Conservation (phyloP, 192 early-diverging fungal genomes). For the Umbelopsis ramanniana region DNA sequence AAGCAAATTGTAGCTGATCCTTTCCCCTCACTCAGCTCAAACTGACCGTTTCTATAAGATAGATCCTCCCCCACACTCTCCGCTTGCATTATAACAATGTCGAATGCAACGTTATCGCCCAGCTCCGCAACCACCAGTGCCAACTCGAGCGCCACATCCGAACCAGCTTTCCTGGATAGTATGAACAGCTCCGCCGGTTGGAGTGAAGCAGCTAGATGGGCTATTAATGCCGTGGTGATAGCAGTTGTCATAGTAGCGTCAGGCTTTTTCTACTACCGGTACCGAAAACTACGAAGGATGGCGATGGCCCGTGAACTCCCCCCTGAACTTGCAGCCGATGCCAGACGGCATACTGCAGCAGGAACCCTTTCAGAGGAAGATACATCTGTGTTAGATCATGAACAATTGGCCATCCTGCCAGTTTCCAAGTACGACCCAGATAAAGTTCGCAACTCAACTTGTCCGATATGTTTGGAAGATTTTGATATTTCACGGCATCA, state of each 20-base stretch:
- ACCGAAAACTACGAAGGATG: slow-evolving; percentile 12
- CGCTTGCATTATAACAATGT: background rate
- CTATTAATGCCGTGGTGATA: slow-evolving; percentile 17
- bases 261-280: slow-evolving; percentile 14
- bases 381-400: background rate
- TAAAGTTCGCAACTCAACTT: slow-evolving; percentile 38
- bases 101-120: background rate
- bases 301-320: background rate
- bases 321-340: background rate
- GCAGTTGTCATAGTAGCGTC: slow-evolving; percentile 3
- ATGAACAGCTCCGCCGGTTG: background rate
- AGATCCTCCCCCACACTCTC: no score
- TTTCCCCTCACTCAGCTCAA: no score
- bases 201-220: slow-evolving; percentile 17
- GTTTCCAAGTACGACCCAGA: slow-evolving; percentile 28
- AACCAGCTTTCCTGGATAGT: background rate
- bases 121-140: background rate
- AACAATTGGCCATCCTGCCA: slow-evolving; percentile 27
- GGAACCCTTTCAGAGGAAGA: background rate
- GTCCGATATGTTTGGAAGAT: slow-evolving; percentile 45
- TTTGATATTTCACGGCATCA: slow-evolving; percentile 23
- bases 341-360: background rate
- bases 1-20: no score
- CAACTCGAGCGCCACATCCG: background rate
- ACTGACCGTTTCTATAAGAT: no score